These are phyloP conservation scores for Fusarium bactridioides DNA, from an alignment of 2,329 filamentous ascomycete species.

Conservation along the genomic window DNA sequence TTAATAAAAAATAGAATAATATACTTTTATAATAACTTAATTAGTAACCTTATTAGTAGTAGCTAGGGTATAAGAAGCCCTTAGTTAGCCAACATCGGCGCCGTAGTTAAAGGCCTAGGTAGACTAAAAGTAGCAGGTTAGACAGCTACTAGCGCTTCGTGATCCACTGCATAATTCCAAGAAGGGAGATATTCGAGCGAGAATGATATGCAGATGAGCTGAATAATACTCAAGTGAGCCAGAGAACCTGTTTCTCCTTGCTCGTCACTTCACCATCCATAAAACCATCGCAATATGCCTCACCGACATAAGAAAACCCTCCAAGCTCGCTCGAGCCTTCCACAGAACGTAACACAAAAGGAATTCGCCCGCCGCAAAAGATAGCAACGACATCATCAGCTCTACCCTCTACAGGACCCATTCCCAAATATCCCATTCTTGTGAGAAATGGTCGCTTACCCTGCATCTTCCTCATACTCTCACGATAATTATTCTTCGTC, in stretches of 20 bases:
- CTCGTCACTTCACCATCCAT: not conserved
- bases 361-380: not conserved
- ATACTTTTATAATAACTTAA: no score
- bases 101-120: no score
- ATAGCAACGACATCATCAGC: not conserved
- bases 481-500: not conserved
- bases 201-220: accelerated
- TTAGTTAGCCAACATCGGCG: no score
- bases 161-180: not conserved
- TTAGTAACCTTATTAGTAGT: no score
- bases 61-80: no score
- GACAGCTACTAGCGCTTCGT: not conserved
- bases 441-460: not conserved
- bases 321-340: accelerated
- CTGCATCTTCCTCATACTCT: not conserved
- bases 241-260: not conserved
- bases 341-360: not conserved
- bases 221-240: not conserved
- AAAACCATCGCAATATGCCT: not conserved
- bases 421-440: not conserved
- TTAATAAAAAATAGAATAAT: no score
- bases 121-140: not conserved
- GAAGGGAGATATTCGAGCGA: not conserved
- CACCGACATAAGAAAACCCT: not conserved
- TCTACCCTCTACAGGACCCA: not conserved